phyloP scores from a whole-genome alignment of 768 basidiomycete genomes.

The Mrakia blollopis region DNA sequence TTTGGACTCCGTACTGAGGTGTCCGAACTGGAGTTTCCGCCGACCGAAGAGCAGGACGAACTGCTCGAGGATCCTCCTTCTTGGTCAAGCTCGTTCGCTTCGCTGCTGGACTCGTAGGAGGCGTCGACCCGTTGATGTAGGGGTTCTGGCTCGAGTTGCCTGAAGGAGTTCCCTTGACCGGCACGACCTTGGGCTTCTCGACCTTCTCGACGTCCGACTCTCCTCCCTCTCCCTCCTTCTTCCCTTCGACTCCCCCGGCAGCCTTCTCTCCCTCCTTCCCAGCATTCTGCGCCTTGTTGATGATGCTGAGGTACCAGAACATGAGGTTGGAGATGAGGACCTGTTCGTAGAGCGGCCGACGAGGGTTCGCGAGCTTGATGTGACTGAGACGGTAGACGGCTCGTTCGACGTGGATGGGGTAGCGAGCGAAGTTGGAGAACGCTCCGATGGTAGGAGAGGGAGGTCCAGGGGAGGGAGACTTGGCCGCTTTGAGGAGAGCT shows the following conservation, averaged over 20 bases:
- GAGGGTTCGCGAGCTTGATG: slow-evolving; percentile 96
- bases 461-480: slow-evolving; percentile 51
- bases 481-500: slow-evolving; percentile 68
- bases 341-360: slow-evolving; percentile 94
- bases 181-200: slow-evolving; percentile 36
- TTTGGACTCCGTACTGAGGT: slow-evolving; percentile 91
- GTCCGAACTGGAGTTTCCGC: slow-evolving; percentile 83
- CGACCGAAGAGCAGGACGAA: slow-evolving; percentile 36
- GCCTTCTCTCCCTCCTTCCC: slow-evolving; percentile 34
- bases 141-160: slow-evolving; percentile 29
- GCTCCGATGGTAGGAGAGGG: slow-evolving; percentile 45
- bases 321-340: slow-evolving; percentile 62
- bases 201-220: slow-evolving; percentile 42
- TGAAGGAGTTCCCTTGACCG: slow-evolving; percentile 30
- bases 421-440: slow-evolving; percentile 58
- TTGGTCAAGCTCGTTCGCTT: slow-evolving; percentile 51
- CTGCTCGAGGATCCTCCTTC: slow-evolving; percentile 42
- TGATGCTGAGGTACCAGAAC: slow-evolving; percentile 99
- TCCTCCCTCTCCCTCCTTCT: slow-evolving; percentile 26
- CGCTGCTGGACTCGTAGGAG: slow-evolving; percentile 14
- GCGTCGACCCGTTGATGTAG: slow-evolving; percentile 36
- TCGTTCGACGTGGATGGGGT: slow-evolving; percentile 97
- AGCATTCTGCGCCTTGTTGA: slow-evolving; percentile 76
- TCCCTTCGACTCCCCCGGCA: slow-evolving; percentile 24
- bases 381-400: slow-evolving; percentile 96